Conservation (phyloP, 148 eudicot genomes). For the Camellia lanceoleosa region DNA sequence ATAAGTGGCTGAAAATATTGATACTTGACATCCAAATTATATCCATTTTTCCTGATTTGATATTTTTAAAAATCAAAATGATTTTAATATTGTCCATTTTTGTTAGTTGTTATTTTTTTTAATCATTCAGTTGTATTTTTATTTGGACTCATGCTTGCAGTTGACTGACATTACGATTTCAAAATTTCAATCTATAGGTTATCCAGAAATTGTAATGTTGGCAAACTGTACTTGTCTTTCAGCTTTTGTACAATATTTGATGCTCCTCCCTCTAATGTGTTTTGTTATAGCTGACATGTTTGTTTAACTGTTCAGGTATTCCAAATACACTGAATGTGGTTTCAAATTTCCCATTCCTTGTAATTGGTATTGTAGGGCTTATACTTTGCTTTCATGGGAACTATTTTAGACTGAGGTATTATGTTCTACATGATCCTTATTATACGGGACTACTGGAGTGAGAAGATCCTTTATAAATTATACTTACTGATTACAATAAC, state of each 20-base stretch:
- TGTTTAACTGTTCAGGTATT: slow-evolving; percentile 58
- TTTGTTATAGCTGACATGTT: slow-evolving; percentile 14
- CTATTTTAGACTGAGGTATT: slow-evolving; percentile 78
- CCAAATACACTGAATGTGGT: slow-evolving; percentile 81
- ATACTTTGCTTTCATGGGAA: slow-evolving; percentile 69
- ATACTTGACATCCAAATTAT: too few species aligned
- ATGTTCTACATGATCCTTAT: not conserved
- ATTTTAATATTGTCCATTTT: not conserved
- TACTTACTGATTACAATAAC: not conserved
- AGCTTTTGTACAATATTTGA: not conserved
- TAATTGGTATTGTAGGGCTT: slow-evolving; percentile 77
- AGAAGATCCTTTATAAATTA: not conserved
- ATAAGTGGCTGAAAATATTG: not conserved
- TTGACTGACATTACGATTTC: not conserved
- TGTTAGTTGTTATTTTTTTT: not conserved
- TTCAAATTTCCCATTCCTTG: slow-evolving; percentile 81
- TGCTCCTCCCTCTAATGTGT: not conserved
- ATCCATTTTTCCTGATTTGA: not conserved
- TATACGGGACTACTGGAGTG: not conserved
- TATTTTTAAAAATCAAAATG: not conserved
- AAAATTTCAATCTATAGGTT: not conserved
- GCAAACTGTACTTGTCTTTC: not conserved
- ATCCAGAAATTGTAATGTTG: not conserved
- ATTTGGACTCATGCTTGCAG: not conserved
- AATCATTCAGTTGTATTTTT: not conserved